Percentiles rank a stretch among this genome's conserved stretches.
phyloP scores from a whole-genome alignment of 2,329 filamentous ascomycete genomes.

The Delphinella strobiligena region DNA sequence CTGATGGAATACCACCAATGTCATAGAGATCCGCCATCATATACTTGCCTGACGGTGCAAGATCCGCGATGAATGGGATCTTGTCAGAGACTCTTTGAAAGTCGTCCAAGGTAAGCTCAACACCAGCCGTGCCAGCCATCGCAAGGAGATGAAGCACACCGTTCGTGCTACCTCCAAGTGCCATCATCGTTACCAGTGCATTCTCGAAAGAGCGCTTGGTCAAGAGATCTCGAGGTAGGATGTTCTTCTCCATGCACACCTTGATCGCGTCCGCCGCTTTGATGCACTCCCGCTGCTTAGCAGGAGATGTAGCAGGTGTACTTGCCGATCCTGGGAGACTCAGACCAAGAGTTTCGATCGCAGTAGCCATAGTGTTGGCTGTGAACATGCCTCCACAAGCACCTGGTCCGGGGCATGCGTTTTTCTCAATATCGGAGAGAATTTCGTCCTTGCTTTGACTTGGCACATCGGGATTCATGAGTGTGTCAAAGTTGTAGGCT shows the following conservation, averaged over 20 bases:
- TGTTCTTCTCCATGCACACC: slow-evolving; percentile 69
- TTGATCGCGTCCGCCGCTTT: slow-evolving; percentile 69
- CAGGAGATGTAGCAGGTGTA: slow-evolving; percentile 66
- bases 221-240: slow-evolving; percentile 67
- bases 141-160: slow-evolving; percentile 80
- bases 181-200: slow-evolving; percentile 81
- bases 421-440: slow-evolving; percentile 66
- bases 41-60: slow-evolving; percentile 73
- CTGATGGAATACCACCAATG: slow-evolving; percentile 72
- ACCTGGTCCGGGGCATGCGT: slow-evolving; percentile 67
- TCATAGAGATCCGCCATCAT: slow-evolving; percentile 82
- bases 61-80: slow-evolving; percentile 74
- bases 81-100: slow-evolving; percentile 70
- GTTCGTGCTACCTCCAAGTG: slow-evolving; percentile 82
- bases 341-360: slow-evolving; percentile 80
- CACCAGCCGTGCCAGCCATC: slow-evolving; percentile 76
- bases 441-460: slow-evolving; percentile 64
- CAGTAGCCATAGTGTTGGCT: slow-evolving; percentile 86
- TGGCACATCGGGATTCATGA: slow-evolving; percentile 57
- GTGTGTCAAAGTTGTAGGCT: slow-evolving; percentile 64
- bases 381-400: slow-evolving; percentile 92
- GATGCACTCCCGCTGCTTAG: slow-evolving; percentile 78
- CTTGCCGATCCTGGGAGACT: slow-evolving; percentile 74
- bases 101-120: slow-evolving; percentile 68
- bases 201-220: slow-evolving; percentile 78